Conservation (phyloP, 768 basidiomycete genomes). For the Chiua virens region DNA sequence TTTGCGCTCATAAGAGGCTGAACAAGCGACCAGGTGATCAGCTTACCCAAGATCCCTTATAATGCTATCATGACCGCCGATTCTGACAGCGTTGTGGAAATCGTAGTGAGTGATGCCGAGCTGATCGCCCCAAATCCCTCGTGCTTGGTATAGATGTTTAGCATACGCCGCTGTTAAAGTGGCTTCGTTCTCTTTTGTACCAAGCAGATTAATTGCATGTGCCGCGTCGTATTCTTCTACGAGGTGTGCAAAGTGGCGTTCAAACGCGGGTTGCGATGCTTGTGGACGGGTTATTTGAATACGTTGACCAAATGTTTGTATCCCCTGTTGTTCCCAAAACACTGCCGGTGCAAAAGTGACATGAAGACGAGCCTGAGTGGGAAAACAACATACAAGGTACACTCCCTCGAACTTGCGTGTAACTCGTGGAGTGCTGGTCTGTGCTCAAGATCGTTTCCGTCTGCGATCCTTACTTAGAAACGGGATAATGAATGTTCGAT, state of each 20-base stretch:
- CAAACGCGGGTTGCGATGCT: slow-evolving; percentile 96
- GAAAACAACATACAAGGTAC: slow-evolving; percentile 72
- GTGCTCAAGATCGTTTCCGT: slow-evolving; percentile 91
- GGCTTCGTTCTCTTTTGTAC: slow-evolving; percentile 89
- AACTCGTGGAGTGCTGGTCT: slow-evolving; percentile 85
- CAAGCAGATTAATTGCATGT: slow-evolving; percentile 90
- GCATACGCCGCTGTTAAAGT: slow-evolving; percentile 80
- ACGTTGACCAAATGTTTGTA: slow-evolving; percentile 91
- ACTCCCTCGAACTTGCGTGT: slow-evolving; percentile 91
- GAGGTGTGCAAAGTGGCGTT: slow-evolving; percentile 86
- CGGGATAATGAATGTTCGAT: neutral
- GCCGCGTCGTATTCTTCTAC: slow-evolving; percentile 82
- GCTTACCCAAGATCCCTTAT: slow-evolving; percentile 66
- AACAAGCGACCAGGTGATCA: neutral
- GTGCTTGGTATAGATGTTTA: slow-evolving; percentile 72
- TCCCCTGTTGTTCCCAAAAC: slow-evolving; percentile 98
- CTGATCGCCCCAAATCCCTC: slow-evolving; percentile 59
- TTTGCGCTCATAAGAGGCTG: slow-evolving; percentile 29
- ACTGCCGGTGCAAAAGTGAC: slow-evolving; percentile 51
- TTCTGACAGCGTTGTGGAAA: slow-evolving; percentile 82
- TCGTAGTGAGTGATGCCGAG: slow-evolving; percentile 88
- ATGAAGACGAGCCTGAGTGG: neutral
- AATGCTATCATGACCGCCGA: slow-evolving; percentile 87
- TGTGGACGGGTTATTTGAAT: slow-evolving; percentile 96
- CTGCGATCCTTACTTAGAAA: slow-evolving; percentile 39